Base-by-base conservation (phyloP, 371 early-diverging fungal species). In the Mucor mucedo region DNA sequence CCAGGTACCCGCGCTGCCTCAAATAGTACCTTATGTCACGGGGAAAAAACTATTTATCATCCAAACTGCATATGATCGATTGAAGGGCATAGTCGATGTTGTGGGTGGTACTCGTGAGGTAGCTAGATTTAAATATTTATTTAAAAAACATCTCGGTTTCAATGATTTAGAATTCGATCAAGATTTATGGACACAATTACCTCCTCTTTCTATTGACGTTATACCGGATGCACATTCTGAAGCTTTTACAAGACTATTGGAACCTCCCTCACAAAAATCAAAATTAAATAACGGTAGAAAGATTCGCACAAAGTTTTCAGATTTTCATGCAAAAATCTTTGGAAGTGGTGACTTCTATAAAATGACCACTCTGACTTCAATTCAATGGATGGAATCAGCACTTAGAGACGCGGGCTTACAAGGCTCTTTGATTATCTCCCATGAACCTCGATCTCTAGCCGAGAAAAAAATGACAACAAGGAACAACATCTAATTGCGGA, bases 331-430 rank as follows among this genome's bases (percentile, higher is more conserved):
- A 21, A 70, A 72, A 35, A 75, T 87, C 7, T 87, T 85, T 77
- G 87, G 86, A 28, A 87, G 82, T 41, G 86, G 82, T 2, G 82
- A 85, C 60, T 39, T 54, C 27, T 70, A 79, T 53, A 66, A 73
- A 39, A 75, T 78, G 75, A 85, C 87, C 3, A 88, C 87, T 1
- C 55, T 88, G 13, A 86, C 89, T 0, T 81, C 85, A 5, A 88
- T 86, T 55, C 78, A 78, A 39, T 83, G 84, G 81, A 73, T 85
- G 68, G 72, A 78, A 38, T 72, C 76, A n/a, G 75, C 84, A 0
- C 62, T 88, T n/a, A 62, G 44, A 29, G 80, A 85, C 44, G 77
- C 79, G 32, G 84, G 84, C 16, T 11, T 86, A 27, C 59, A 70
- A 16, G 84, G 80, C 13, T 52, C 68, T n/a, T 71, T 79, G 28